Base-by-base conservation (phyloP, 345 rosid species). In the Eucalyptus sideroxylon region DNA sequence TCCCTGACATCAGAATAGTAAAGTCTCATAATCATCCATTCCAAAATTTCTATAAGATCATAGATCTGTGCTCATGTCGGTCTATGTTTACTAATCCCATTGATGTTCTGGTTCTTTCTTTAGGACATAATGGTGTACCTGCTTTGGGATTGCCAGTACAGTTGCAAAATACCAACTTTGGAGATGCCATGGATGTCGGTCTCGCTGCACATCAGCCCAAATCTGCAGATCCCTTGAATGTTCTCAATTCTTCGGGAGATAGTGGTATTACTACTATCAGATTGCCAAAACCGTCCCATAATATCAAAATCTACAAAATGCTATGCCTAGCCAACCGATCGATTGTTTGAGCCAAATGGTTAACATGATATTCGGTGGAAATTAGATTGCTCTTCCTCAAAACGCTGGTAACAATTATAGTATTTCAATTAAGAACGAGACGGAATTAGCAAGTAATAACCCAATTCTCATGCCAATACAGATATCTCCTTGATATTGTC, bases 311-410 rank as follows among this genome's bases (percentile, higher is more conserved):
- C 30, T 5, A 56, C 62, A 21, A 56, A 56, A 56, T 1, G 62
- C 62, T 24, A 56, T 24, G 30, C 27, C 27, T 23, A 56, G 62
- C 62, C 62, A 56, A 56, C 26, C 13, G 62, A 56, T 56, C 30
- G 6, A 56, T 56, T 9, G 2, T 21, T 23, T 55, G 2, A 55
- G 60, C 60, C 55, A 51, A 16, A 51, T 51, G 19, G 55, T 51
- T 50, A 16, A 50, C 55, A 50, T 50, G 3, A 50, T 50, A 50
- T 50, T 50, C 3, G 97, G 97, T 87, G 97, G 99, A 30, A 97
- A 97, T 86, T 97, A 98, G 97, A 97, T 96, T 90, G 94, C 99
- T 91, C 95, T 96, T 86, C 98, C 99, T 87, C 97, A 93, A 53
- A 97, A 97, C 93, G 98, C 98, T 87, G 99, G 99, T 96, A 95